Evolutionary conservation across 768 basidiomycete species (phyloP).

Genomic region (Lentinula aciculospora): DNA sequence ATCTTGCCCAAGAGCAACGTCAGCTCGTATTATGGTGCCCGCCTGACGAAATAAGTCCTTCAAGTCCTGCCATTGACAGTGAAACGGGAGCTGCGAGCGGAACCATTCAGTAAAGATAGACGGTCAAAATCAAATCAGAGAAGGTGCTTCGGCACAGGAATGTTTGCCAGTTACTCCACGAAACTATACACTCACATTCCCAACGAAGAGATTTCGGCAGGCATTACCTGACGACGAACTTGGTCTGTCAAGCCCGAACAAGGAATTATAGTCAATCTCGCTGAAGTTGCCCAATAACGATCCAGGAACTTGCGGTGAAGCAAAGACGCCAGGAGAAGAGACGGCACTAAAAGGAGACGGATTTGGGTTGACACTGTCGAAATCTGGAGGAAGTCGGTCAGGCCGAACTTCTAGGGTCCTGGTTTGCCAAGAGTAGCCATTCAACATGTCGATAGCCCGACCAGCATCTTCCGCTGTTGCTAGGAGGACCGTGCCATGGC

Average conservation of each 20-base stretch:
- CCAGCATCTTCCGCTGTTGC: conserved; percentile 94
- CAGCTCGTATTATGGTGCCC: conserved; percentile 85
- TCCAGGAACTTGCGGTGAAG: conserved; percentile 8
- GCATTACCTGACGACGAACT: conserved; percentile 14
- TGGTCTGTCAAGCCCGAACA: conserved; percentile 13
- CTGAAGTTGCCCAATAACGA: conserved; percentile 9
- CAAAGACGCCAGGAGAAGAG: conserved; percentile 8
- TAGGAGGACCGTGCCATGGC: conserved; percentile 91
- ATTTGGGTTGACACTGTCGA: conserved; percentile 28
- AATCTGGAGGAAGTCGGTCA: conserved; percentile 71
- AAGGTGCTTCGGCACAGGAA: not conserved
- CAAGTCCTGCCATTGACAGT: conserved; percentile 96
- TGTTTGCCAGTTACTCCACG: conserved; percentile 11
- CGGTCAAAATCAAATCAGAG: not conserved
- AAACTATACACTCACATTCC: conserved; percentile 59
- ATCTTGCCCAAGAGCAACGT: conserved; percentile 83
- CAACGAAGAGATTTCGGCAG: conserved; percentile 73
- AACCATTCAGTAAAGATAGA: conserved; percentile 2
- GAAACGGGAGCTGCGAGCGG: conserved; percentile 69
- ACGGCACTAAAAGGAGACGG: conserved; percentile 10
- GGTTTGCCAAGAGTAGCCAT: conserved; percentile 97
- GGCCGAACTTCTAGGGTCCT: conserved; percentile 87
- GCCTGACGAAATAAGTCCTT: conserved; percentile 94
- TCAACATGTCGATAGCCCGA: conserved; percentile 92
- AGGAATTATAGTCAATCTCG: conserved; percentile 20